Evolutionary conservation across 179 eudicot species (phyloP).

Genomic region (Drosera spatulata): DNA sequence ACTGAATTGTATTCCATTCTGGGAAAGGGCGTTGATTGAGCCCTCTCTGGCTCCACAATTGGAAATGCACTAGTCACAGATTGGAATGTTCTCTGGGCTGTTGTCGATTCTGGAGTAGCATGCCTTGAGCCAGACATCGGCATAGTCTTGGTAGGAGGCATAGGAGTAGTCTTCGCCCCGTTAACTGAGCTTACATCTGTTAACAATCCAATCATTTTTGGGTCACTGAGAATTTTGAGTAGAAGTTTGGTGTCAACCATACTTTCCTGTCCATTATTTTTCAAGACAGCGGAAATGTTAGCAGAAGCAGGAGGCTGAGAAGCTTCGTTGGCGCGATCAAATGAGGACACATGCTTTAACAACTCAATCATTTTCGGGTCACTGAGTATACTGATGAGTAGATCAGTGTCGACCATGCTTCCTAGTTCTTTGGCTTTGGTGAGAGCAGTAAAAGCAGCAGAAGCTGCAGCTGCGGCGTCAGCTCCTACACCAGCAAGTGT

Average conservation of each 20-base stretch:
- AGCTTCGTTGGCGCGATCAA: too few species aligned
- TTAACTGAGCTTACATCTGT: constrained; percentile 4
- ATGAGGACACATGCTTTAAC: constrained; percentile 7
- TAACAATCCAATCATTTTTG: constrained; percentile 27
- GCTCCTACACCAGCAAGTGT: constrained; percentile 20
- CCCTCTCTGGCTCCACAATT: too few species aligned
- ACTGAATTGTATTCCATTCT: too few species aligned
- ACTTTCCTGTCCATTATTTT: constrained; percentile 30
- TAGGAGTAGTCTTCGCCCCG: constrained; percentile 1
- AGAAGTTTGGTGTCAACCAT: constrained; percentile 41
- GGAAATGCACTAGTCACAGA: too few species aligned
- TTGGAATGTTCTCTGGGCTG: too few species aligned
- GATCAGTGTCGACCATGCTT: constrained; percentile 36
- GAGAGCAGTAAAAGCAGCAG: constrained; percentile 35
- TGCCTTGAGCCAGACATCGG: neutral
- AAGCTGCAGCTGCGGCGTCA: constrained; percentile 35
- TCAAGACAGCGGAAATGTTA: constrained; percentile 29
- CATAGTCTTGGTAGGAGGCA: neutral
- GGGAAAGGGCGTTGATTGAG: too few species aligned
- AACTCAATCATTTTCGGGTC: constrained; percentile 33
- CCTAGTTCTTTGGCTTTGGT: constrained; percentile 29
- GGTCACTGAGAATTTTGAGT: constrained; percentile 35
- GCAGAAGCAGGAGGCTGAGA: constrained; percentile 26
- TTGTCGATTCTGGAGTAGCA: neutral
- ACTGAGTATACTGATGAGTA: constrained; percentile 35